Percentiles rank a stretch among this genome's conserved stretches.
Conservation (phyloP, 768 basidiomycete genomes). For the Postia placenta region DNA sequence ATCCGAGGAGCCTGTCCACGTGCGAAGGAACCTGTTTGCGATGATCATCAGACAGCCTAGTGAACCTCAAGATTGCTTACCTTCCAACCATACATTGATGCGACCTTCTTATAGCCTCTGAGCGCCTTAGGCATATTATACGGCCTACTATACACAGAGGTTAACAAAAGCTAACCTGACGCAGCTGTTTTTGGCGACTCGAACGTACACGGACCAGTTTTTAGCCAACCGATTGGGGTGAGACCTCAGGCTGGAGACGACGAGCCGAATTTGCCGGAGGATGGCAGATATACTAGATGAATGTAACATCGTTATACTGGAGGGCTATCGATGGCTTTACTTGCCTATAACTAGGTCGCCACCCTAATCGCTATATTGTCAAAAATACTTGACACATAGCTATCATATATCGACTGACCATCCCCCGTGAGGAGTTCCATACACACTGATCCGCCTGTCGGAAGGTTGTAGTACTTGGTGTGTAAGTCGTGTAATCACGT, state of each 20-base stretch:
- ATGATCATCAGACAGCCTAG: too few species aligned
- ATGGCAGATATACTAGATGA: conserved; percentile 33
- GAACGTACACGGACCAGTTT: conserved; percentile 40
- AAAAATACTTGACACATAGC: too few species aligned
- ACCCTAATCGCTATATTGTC: conserved; percentile 32
- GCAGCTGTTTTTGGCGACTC: background rate
- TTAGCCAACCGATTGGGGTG: conserved; percentile 50
- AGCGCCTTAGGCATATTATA: conserved; percentile 56
- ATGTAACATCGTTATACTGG: background rate
- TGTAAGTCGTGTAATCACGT: conserved; percentile 6
- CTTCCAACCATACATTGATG: conserved; percentile 58
- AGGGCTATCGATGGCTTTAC: too few species aligned
- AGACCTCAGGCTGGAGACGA: conserved; percentile 63
- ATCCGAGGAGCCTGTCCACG: too few species aligned
- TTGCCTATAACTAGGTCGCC: conserved; percentile 64
- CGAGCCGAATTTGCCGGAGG: conserved; percentile 61
- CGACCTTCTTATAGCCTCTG: conserved; percentile 59
- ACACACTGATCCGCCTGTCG: conserved; percentile 68
- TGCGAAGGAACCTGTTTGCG: too few species aligned
- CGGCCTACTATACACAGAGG: conserved; percentile 12
- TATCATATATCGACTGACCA: conserved; percentile 30
- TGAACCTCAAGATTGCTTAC: too few species aligned
- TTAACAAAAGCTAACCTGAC: background rate
- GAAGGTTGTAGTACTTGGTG: background rate
- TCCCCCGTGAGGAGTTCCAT: conserved; percentile 67